A percentile compares a stretch with the other conserved stretches of the same genome.
phyloP scores from a whole-genome alignment of 2,329 filamentous ascomycete species.

The Talaromyces atroroseus region DNA sequence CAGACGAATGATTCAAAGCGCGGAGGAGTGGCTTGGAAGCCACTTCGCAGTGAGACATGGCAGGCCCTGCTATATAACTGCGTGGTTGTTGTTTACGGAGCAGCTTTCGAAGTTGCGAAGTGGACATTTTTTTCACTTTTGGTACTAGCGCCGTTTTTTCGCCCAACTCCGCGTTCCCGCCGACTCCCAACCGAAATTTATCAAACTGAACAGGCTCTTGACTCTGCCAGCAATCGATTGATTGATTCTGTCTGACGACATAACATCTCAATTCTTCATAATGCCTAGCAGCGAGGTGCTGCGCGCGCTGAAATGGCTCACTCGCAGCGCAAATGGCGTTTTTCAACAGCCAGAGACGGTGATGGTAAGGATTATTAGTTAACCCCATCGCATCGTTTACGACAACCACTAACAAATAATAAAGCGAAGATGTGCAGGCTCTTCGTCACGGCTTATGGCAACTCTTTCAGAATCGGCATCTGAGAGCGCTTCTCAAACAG shows the following conservation, averaged over 20 bases:
- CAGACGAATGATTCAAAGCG: conserved; percentile 35
- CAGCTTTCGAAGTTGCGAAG: conserved; percentile 17
- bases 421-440: conserved; percentile 40
- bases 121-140: conserved; percentile 34
- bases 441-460: conserved; percentile 44
- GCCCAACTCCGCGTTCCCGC: conserved; percentile 24
- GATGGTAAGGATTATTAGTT: conserved; percentile 24
- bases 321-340: conserved; percentile 31
- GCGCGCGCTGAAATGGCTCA: conserved; percentile 34
- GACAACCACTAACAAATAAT: not conserved
- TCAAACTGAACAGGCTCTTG: not conserved
- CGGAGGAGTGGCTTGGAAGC: conserved; percentile 39
- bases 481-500: not conserved
- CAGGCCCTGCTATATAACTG: not conserved
- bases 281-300: conserved; percentile 35
- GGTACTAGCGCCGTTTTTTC: conserved; percentile 22
- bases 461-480: conserved; percentile 32
- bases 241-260: not conserved
- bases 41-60: conserved; percentile 39
- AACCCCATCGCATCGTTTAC: not conserved
- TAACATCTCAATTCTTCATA: conserved; percentile 12
- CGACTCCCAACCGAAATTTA: conserved; percentile 18
- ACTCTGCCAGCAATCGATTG: not conserved
- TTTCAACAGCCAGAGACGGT: conserved; percentile 30
- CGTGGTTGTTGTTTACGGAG: conserved; percentile 19